Evolutionary conservation across 805 yeast species (phyloP).

Genomic region (Yarrowia sp.): DNA sequence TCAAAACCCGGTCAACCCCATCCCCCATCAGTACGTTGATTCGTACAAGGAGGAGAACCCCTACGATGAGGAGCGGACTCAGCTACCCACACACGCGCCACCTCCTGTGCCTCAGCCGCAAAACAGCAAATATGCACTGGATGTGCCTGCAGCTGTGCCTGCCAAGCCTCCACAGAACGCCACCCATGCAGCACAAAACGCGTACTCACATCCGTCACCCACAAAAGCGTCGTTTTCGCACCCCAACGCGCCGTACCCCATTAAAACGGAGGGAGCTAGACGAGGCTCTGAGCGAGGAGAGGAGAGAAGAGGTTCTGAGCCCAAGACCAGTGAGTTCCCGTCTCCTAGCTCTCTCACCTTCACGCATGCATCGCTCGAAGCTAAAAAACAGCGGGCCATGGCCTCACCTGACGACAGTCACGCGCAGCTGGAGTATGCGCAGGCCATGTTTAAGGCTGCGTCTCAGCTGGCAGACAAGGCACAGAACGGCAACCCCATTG

Average conservation of each 20-base stretch:
- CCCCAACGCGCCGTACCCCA: constrained; percentile 15
- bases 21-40: constrained; percentile 21
- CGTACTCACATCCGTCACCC: not conserved
- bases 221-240: constrained; percentile 4
- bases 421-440: constrained; percentile 13
- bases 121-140: constrained; percentile 1
- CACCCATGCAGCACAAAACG: not conserved
- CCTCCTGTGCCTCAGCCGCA: constrained; percentile 7
- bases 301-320: not conserved
- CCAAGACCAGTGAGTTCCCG: constrained; percentile 21
- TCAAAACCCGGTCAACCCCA: constrained; percentile 11
- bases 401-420: not conserved
- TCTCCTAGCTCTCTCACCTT: not conserved
- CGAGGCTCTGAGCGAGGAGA: not conserved
- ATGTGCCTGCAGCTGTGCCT: constrained; percentile 6
- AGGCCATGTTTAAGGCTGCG: constrained; percentile 20
- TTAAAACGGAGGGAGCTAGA: not conserved
- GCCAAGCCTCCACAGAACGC: not conserved
- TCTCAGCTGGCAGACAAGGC: constrained; percentile 31
- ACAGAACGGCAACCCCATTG: constrained; percentile 42
- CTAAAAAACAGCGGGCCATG: constrained; percentile 19
- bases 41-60: constrained; percentile 15
- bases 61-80: constrained; percentile 16
- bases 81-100: constrained; percentile 17
- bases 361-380: not conserved